phyloP scores from a whole-genome alignment of 352 stramenopile species.

The Aphanomyces astaci region DNA sequence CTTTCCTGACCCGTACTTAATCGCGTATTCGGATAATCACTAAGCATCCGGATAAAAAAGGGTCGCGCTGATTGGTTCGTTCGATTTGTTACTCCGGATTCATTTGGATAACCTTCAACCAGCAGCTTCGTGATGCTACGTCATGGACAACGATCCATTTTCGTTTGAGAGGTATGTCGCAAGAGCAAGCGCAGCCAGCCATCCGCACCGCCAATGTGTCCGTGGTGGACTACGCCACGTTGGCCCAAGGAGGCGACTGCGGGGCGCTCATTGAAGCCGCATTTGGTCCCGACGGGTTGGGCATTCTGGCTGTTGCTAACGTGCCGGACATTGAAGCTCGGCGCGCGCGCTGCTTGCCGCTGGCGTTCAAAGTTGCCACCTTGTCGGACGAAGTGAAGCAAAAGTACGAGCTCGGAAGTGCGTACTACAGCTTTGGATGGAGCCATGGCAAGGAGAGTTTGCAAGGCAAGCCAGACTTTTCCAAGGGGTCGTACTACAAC shows the following conservation, averaged over 20 bases:
- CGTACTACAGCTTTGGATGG: conserved; percentile 94
- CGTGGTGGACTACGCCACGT: conserved; percentile 50
- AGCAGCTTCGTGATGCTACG: background rate
- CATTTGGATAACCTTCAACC: too few species aligned
- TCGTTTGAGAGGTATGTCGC: background rate
- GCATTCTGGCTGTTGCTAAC: conserved; percentile 82
- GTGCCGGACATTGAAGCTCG: conserved; percentile 74
- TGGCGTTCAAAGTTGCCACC: conserved; percentile 79
- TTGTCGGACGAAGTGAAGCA: conserved; percentile 72
- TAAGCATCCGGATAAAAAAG: conserved; percentile 16
- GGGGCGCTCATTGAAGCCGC: conserved; percentile 54
- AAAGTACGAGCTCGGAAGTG: conserved; percentile 75
- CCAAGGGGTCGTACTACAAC: conserved; percentile 96
- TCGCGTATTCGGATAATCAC: background rate
- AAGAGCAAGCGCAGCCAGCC: background rate
- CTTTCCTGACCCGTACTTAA: background rate
- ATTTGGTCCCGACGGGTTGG: conserved; percentile 86
- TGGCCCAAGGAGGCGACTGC: conserved; percentile 42
- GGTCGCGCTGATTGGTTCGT: background rate
- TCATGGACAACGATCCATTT: background rate
- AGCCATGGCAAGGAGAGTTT: conserved; percentile 94
- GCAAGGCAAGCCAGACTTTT: conserved; percentile 86
- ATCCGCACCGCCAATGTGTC: conserved; percentile 35
- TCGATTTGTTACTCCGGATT: background rate
- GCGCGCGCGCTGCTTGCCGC: conserved; percentile 66